These are phyloP conservation scores for Soucietia sequanensis DNA, from an alignment of 805 yeast genomes.

Conservation along the genomic window DNA sequence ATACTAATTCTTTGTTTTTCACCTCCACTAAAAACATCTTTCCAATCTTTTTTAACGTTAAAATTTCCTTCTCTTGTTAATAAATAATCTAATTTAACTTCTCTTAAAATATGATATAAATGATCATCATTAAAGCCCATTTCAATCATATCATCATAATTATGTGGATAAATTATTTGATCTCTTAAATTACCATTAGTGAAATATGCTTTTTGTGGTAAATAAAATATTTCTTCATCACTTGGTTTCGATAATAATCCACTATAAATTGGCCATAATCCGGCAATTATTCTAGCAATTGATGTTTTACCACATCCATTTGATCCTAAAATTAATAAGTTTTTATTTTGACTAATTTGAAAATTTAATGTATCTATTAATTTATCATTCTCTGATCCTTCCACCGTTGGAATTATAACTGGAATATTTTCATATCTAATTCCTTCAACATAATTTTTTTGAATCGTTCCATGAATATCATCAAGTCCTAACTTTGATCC, in stretches of 20 bases:
- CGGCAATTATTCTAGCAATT: slow-evolving; percentile 78
- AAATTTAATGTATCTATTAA: slow-evolving; percentile 61
- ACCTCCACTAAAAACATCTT: slow-evolving; percentile 93
- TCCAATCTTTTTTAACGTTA: slow-evolving; percentile 70
- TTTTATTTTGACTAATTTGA: slow-evolving; percentile 60
- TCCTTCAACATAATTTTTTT: slow-evolving; percentile 67
- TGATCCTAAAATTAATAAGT: slow-evolving; percentile 76
- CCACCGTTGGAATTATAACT: slow-evolving; percentile 68
- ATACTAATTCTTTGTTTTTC: slow-evolving; percentile 88
- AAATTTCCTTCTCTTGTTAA: slow-evolving; percentile 62
- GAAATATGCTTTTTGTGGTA: slow-evolving; percentile 88
- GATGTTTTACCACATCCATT: slow-evolving; percentile 92
- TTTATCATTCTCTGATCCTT: slow-evolving; percentile 60
- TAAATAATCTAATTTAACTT: slow-evolving; percentile 79
- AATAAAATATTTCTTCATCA: slow-evolving; percentile 64
- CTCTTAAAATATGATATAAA: slow-evolving; percentile 62
- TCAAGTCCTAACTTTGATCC: slow-evolving; percentile 42
- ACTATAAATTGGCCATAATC: slow-evolving; percentile 85
- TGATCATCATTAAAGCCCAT: slow-evolving; percentile 70
- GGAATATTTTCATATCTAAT: slow-evolving; percentile 80
- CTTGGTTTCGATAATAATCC: slow-evolving; percentile 82
- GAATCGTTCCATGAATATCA: slow-evolving; percentile 77
- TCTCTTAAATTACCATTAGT: slow-evolving; percentile 82
- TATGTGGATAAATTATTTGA: slow-evolving; percentile 84
- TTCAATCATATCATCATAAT: slow-evolving; percentile 72